Evolutionary conservation across 306 rosid genomes (phyloP), one percentile per base, ranked within the genome.

Genomic region (Cucurbita argyrosperma): DNA sequence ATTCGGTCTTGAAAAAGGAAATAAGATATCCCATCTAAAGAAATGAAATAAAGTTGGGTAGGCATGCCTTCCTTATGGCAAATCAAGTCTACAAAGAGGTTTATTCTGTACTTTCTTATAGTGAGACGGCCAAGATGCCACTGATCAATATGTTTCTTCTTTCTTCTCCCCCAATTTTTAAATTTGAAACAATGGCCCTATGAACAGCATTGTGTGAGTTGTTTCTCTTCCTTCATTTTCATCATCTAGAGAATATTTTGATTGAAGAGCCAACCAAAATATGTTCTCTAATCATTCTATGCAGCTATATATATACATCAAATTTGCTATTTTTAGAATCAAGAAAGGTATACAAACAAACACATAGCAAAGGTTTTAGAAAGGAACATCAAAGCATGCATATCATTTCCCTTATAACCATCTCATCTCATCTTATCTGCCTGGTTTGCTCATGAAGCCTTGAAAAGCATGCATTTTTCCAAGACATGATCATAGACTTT

Each of bases 1-100:
- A 60, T 30, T 4, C 35, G 43, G 43, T 60, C 18, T 0, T 30
- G 43, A 14, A 60, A 60, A 30, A 43, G 64, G 13, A 49, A 55
- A 58, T 5, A 30, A 26, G 42, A 58, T 11, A 30, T 50, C 30
- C 40, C 7, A 26, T 58, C 64, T 58, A 26, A 60, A 60, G 65
- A 60, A 60, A 30, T 60, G 65, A 60, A 30, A 60, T 60, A 60
- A 60, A 60, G 70, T 39, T 9, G 30, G 26, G 14, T 15, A 62
- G 70, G 70, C 14, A 16, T 63, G 50, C 30, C 23, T 40, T 39
- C 30, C 70, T 63, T n/a, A n/a, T 39, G 26, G 70, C 50, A 39
- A 63, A 63, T 63, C 70, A 63, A 63, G 30, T 38, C 50, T 63
- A 38, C 50, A 63, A 40, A 63, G 70, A 63, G 70, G 70, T 40